Percentiles rank a stretch among this genome's conserved stretches.
Conservation (phyloP, 441 rosid species). For the Adansonia grandidieri region DNA sequence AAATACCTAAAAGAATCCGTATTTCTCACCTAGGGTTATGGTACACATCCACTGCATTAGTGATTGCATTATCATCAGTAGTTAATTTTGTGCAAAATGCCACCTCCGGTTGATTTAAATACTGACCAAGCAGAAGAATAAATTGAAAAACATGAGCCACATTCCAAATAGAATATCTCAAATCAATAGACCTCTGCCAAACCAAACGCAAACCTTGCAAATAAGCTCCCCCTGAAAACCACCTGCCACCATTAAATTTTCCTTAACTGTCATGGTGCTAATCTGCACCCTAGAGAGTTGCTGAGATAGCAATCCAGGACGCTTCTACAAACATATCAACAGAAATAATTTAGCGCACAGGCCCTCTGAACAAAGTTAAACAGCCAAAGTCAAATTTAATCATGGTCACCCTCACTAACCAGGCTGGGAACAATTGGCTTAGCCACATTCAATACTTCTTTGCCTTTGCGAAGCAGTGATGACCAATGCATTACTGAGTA, state of each 20-base stretch:
- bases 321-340: constrained; percentile 38
- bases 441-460: constrained; percentile 66
- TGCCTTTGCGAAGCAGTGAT: constrained; percentile 51
- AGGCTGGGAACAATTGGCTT: constrained; percentile 58
- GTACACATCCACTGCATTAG: constrained; percentile 67
- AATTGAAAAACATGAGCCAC: background rate
- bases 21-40: constrained; percentile 43
- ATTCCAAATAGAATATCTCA: background rate
- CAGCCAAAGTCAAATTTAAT: background rate
- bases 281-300: constrained; percentile 66
- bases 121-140: constrained; percentile 38
- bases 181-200: background rate
- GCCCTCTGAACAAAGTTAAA: background rate
- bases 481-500: constrained; percentile 80
- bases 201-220: constrained; percentile 54
- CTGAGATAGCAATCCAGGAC: constrained; percentile 42
- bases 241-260: constrained; percentile 65
- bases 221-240: constrained; percentile 79
- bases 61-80: constrained; percentile 63
- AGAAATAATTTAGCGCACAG: background rate
- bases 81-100: constrained; percentile 62
- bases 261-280: constrained; percentile 73
- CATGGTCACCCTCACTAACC: constrained; percentile 35
- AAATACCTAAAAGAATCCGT: background rate
- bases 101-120: constrained; percentile 49